A percentile compares a stretch with the other conserved stretches of the same genome.
These are phyloP conservation scores for Aspergillus sp. DNA, from an alignment of 2,329 filamentous ascomycete species.

Conservation along the genomic window DNA sequence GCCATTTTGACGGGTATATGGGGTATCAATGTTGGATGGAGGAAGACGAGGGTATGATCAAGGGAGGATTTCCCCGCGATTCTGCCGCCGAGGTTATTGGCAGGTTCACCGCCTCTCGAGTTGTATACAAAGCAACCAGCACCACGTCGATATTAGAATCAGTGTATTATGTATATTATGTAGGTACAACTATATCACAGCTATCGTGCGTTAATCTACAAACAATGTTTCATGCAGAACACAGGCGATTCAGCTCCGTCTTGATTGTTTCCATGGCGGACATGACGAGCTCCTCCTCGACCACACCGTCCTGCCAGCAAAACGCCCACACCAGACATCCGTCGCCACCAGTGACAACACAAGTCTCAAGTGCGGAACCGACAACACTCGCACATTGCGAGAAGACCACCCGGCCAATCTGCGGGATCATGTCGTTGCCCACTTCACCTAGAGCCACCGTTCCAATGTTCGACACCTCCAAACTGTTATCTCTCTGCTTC, in stretches of 20 bases:
- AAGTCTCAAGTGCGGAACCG: slow-evolving; percentile 39
- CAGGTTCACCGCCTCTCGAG: slow-evolving; percentile 18
- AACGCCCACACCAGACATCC: slow-evolving; percentile 42
- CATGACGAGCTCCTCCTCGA: slow-evolving; percentile 27
- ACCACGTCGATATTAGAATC: neutral
- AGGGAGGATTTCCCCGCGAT: slow-evolving; percentile 17
- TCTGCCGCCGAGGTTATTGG: slow-evolving; percentile 24
- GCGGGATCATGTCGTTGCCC: slow-evolving; percentile 16
- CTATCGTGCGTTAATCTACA: neutral
- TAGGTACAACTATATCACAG: neutral
- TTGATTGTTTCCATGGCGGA: slow-evolving; percentile 16
- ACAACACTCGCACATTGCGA: slow-evolving; percentile 44
- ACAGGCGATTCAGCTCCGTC: slow-evolving; percentile 14
- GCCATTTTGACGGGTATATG: slow-evolving; percentile 36
- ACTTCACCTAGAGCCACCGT: slow-evolving; percentile 22
- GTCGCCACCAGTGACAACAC: slow-evolving; percentile 45
- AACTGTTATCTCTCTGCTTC: slow-evolving; percentile 35
- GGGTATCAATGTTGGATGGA: neutral
- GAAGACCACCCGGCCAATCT: slow-evolving; percentile 44
- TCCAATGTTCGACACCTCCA: slow-evolving; percentile 50
- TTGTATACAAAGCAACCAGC: neutral
- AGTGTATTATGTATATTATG: neutral
- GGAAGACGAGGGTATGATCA: neutral
- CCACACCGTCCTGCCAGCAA: slow-evolving; percentile 41
- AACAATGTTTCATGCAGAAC: neutral